These are phyloP conservation scores for Funneliformis mosseae DNA, from an alignment of 192 early-diverging fungal genomes.

Conservation along the genomic window DNA sequence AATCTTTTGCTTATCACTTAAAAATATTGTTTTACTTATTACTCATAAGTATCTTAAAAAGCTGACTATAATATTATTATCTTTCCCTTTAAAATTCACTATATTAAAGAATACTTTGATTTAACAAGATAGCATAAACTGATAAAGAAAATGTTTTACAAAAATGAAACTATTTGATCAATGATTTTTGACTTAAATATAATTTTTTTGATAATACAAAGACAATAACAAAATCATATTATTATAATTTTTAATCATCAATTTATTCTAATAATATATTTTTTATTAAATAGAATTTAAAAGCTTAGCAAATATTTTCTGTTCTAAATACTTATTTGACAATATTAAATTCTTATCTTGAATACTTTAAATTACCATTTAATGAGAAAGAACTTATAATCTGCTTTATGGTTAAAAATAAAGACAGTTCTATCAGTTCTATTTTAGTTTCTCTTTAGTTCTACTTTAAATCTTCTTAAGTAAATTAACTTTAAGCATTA, in stretches of 20 bases:
- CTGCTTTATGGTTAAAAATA: background rate
- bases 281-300: slow-evolving; percentile 20
- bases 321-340: slow-evolving; percentile 10
- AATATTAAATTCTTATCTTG: slow-evolving; percentile 18
- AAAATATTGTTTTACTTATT: too few relatives aligned
- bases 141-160: slow-evolving; percentile 8
- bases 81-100: slow-evolving; percentile 19
- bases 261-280: too few relatives aligned
- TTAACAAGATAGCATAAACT: slow-evolving; percentile 18
- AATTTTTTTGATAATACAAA: slow-evolving; percentile 31
- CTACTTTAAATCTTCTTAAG: too few relatives aligned
- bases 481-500: too few relatives aligned
- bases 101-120: slow-evolving; percentile 1
- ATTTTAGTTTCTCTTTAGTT: too few relatives aligned
- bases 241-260: too few relatives aligned
- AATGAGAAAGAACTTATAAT: slow-evolving; percentile 21
- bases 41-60: too few relatives aligned
- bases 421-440: too few relatives aligned
- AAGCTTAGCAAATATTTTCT: background rate
- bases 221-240: too few relatives aligned
- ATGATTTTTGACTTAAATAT: slow-evolving; percentile 9
- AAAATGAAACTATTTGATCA: slow-evolving; percentile 7
- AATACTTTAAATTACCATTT: slow-evolving; percentile 16
- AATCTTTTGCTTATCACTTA: too few relatives aligned
- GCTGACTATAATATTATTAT: too few relatives aligned